Percentiles rank a stretch among this genome's conserved stretches.
Evolutionary conservation across 2,329 filamentous ascomycete species (phyloP).

Genomic region (Aspergillus sp.): DNA sequence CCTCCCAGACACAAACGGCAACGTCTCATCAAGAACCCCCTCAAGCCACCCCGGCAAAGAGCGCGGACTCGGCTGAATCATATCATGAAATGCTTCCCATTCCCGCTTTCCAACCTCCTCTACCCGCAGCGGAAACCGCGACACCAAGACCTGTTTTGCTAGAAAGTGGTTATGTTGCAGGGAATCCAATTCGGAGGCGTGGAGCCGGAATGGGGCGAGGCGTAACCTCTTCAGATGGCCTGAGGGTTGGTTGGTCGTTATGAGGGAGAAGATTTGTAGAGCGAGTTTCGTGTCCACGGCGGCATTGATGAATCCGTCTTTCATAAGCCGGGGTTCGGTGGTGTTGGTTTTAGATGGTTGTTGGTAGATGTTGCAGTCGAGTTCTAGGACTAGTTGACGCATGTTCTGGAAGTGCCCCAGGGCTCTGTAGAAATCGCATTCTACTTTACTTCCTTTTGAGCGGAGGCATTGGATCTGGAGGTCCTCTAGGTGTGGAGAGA

Average conservation of each 20-base stretch:
- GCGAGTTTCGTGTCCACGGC: background rate
- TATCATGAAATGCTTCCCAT: background rate
- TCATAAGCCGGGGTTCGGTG: background rate
- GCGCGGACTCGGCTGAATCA: too few species aligned
- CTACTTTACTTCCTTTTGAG: too few species aligned
- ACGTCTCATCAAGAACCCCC: background rate
- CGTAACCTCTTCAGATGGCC: background rate
- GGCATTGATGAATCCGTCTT: background rate
- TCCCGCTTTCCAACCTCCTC: background rate
- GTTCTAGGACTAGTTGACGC: slow-evolving; percentile 3
- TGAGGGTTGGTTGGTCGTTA: background rate
- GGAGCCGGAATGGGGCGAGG: background rate
- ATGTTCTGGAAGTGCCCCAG: background rate
- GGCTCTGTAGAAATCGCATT: slow-evolving; percentile 4
- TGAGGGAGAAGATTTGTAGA: background rate
- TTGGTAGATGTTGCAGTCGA: slow-evolving; percentile 1
- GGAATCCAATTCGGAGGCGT: fast-evolving
- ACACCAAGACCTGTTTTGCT: background rate
- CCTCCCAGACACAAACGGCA: background rate
- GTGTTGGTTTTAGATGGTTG: background rate
- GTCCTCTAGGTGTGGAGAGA: too few species aligned
- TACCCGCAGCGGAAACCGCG: background rate
- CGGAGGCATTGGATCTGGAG: too few species aligned
- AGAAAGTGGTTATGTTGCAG: background rate
- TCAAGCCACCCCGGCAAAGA: background rate